Conservation (phyloP, 78 protist genomes). For the Planoprotostelium fungivorum region DNA sequence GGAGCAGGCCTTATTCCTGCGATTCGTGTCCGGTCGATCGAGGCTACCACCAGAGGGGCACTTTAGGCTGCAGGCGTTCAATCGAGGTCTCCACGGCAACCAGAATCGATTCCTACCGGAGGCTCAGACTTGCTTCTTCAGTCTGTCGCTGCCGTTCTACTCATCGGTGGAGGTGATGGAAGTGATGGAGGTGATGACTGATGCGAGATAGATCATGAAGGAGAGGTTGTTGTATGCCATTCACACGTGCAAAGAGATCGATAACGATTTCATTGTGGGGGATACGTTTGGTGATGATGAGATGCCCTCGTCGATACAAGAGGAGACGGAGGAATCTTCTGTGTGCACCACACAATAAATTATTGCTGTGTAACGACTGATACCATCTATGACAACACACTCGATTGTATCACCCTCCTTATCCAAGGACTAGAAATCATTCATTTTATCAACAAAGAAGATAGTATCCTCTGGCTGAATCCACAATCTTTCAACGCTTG, state of each 20-base stretch:
- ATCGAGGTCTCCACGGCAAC: not conserved
- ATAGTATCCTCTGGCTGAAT: no score
- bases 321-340: constrained; percentile 3
- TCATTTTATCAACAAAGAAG: no score
- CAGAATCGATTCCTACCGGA: constrained; percentile 56
- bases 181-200: not conserved
- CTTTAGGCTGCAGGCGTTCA: not conserved
- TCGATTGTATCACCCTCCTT: no score
- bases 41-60: constrained; percentile 45
- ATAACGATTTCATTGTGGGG: constrained; percentile 56
- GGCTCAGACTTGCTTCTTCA: constrained; percentile 86
- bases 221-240: constrained; percentile 78
- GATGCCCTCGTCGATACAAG: constrained; percentile 5
- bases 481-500: no score
- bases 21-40: constrained; percentile 69
- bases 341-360: not conserved
- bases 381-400: no score
- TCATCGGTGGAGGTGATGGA: constrained; percentile 17
- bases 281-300: not conserved
- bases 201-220: not conserved
- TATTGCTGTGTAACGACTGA: no score
- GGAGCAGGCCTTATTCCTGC: constrained; percentile 45
- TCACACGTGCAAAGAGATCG: constrained; percentile 72
- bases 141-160: constrained; percentile 76
- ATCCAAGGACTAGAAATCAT: no score